A percentile compares a stretch with the other conserved stretches of the same genome.
Evolutionary conservation across 139 green algal genomes (phyloP).

Genomic region (Bryopsis sp.): DNA sequence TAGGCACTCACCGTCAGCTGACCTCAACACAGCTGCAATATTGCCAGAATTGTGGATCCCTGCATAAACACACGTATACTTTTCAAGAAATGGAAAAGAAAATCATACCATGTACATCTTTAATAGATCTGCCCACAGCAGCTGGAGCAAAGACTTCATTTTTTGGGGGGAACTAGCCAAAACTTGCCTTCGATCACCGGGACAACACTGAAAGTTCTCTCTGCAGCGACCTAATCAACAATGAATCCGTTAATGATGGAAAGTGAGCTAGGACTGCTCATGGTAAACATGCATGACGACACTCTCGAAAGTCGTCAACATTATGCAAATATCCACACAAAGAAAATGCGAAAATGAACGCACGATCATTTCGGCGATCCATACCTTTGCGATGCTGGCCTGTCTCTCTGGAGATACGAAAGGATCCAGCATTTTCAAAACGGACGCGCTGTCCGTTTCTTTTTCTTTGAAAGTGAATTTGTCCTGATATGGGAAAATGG

Average conservation of each 20-base stretch:
- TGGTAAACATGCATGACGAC: neutral
- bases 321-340: too few species aligned
- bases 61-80: neutral
- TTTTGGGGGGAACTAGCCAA: neutral
- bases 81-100: neutral
- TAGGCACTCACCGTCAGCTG: constrained; percentile 15
- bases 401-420: neutral
- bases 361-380: too few species aligned
- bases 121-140: too few species aligned
- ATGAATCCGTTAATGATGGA: too few species aligned
- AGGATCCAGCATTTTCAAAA: neutral
- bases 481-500: constrained; percentile 1
- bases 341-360: too few species aligned
- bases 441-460: neutral
- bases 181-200: constrained; percentile 12
- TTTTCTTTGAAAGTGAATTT: neutral
- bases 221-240: constrained; percentile 4
- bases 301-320: neutral
- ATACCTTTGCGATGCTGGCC: neutral
- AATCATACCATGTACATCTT: too few species aligned
- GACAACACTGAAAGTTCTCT: constrained; percentile 13
- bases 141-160: too few species aligned
- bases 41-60: constrained; percentile 17
- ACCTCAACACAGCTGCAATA: constrained; percentile 16
- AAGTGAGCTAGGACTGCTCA: neutral